Evolutionary conservation across 2,329 filamentous ascomycete genomes (phyloP).

Genomic region (Rhexocercosporidium sp.): DNA sequence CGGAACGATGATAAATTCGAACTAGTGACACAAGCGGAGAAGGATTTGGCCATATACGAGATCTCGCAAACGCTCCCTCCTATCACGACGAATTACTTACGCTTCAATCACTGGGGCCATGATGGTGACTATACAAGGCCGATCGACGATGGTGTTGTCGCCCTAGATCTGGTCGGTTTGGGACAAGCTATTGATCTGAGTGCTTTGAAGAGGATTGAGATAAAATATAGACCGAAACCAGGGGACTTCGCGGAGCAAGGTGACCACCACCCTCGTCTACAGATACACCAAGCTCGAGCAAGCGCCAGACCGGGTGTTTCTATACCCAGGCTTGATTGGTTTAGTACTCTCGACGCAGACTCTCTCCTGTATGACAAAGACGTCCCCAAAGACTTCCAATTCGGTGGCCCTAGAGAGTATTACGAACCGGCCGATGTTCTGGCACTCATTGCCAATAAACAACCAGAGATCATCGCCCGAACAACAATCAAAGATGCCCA

Average conservation of each 20-base stretch:
- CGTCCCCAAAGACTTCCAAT: background rate
- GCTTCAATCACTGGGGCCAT: background rate
- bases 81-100: background rate
- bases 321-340: background rate
- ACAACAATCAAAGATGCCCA: background rate
- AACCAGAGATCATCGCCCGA: background rate
- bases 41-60: background rate
- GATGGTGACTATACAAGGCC: background rate
- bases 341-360: background rate
- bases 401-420: background rate
- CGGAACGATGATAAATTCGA: background rate
- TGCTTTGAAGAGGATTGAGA: background rate
- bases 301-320: background rate
- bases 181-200: background rate
- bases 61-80: background rate
- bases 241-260: background rate
- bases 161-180: background rate
- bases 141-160: conserved; percentile 6
- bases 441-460: conserved; percentile 8
- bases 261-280: background rate
- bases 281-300: background rate
- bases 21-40: background rate
- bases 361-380: background rate
- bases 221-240: background rate
- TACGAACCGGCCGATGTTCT: conserved; percentile 9